Conservation (phyloP, 2,329 filamentous ascomycete species). For the Cercospora zeae-maydis region DNA sequence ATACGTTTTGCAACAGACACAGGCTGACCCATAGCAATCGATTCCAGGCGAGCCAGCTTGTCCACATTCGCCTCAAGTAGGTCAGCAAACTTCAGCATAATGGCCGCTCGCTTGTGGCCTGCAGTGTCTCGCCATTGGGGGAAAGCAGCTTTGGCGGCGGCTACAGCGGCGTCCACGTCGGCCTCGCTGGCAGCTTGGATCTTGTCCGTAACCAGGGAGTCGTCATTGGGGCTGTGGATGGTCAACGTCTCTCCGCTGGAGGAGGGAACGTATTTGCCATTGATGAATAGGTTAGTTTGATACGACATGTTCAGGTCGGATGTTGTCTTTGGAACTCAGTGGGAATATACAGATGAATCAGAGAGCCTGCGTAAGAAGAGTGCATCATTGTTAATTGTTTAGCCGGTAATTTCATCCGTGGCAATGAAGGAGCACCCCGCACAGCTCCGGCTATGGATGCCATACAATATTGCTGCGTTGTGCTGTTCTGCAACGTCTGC, state of each 20-base stretch:
- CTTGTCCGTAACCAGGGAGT: conserved; percentile 49
- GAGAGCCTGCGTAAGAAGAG: not conserved
- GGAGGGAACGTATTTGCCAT: conserved; percentile 24
- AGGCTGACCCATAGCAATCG: conserved; percentile 52
- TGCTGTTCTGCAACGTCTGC: no score
- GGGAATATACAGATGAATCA: not conserved
- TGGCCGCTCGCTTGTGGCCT: conserved; percentile 54
- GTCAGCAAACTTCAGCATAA: conserved; percentile 63
- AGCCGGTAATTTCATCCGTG: not conserved
- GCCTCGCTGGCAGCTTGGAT: conserved; percentile 50
- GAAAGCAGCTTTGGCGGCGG: conserved; percentile 57
- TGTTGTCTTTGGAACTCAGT: not conserved
- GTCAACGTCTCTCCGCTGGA: conserved; percentile 1
- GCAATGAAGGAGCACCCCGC: not conserved
- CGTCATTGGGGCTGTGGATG: conserved; percentile 34
- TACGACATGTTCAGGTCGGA: not conserved
- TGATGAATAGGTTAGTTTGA: conserved; percentile 41
- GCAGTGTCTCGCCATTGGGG: conserved; percentile 61
- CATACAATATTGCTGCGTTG: not conserved
- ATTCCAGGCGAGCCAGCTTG: conserved; percentile 60
- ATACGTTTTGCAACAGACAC: conserved; percentile 37
- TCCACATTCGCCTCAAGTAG: conserved; percentile 39
- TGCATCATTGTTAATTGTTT: no score
- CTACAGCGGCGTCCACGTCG: conserved; percentile 56
- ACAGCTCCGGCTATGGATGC: not conserved